Conservation (phyloP, 768 basidiomycete genomes). For the Kwoniella sp. region DNA sequence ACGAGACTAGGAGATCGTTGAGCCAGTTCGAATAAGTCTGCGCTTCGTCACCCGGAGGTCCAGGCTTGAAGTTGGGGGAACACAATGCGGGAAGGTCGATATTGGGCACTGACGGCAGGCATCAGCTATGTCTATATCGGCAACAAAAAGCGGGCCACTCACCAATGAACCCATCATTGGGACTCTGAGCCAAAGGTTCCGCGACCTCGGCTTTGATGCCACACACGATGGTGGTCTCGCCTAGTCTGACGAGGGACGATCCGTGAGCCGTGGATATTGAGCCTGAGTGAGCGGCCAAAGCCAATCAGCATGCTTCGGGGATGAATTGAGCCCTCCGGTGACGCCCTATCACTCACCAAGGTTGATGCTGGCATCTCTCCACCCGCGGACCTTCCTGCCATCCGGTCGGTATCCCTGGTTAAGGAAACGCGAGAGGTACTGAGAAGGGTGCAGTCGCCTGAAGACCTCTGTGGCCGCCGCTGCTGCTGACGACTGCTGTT, state of each 20-base stretch:
- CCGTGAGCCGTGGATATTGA: constrained; percentile 92
- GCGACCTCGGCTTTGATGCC: constrained; percentile 94
- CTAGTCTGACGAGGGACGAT: constrained; percentile 82
- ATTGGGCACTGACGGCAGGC: constrained; percentile 68
- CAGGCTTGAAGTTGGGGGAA: constrained; percentile 88
- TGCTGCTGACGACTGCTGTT: constrained; percentile 6
- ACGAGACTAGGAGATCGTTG: constrained; percentile 72
- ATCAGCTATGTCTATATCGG: too few species aligned
- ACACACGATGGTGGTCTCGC: constrained; percentile 90
- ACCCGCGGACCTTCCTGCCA: constrained; percentile 65
- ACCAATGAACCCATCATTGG: constrained; percentile 79
- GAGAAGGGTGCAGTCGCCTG: constrained; percentile 80
- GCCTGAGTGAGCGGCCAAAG: constrained; percentile 54
- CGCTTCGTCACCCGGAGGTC: constrained; percentile 89
- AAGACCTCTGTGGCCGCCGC: constrained; percentile 55
- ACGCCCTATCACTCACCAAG: constrained; percentile 56
- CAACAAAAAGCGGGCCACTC: constrained; percentile 28
- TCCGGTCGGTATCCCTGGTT: constrained; percentile 74
- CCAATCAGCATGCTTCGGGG: not conserved
- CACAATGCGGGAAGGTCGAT: constrained; percentile 90
- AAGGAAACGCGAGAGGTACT: constrained; percentile 82
- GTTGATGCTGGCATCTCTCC: constrained; percentile 73
- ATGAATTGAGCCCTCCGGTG: not conserved
- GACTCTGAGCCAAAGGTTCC: constrained; percentile 75
- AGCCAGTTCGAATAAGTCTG: constrained; percentile 82